Base-by-base conservation (phyloP, 768 basidiomycete genomes). In the Sporobolomyces roseus region DNA sequence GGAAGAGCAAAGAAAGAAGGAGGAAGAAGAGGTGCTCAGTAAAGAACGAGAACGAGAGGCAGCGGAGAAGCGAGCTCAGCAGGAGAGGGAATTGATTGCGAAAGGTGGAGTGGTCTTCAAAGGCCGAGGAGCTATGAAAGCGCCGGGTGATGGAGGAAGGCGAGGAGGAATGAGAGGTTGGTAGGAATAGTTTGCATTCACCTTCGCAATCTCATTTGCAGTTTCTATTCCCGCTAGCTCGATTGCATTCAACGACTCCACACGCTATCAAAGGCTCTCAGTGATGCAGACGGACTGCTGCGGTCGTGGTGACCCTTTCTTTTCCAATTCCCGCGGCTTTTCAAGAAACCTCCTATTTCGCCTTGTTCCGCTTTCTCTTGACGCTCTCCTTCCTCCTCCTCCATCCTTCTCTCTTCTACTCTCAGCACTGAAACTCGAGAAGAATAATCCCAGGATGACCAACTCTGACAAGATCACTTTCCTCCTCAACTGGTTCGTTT, bases 21-120 rank as follows among this genome's bases (percentile, higher is more conserved):
- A 64, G 49, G 70, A 60, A 75, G 88, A 90, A 70, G 88, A 87
- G 73, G 83, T 83, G 1, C 80, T 86, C 86, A 87, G 29, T 16
- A 63, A 65, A 52, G 63, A 65, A 46, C 86, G 88, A 75, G 88
- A 88, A 77, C 81, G 81, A 17, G 85, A 86, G 72, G 80, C 87
- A 50, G 62, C 84, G 0, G 84, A 82, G 70, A 30, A 41, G 53
- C 52, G 56, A 52, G 63, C 43, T 30, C 45, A 67, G 43, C 41
- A 43, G 30, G 65, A 70, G 66, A 54, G 65, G 33, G 64, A 72
- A 54, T 3, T 27, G 33, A 53, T 66, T 30, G 46, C 50, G 60
- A 53, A 45, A 19, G 56, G 59, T 0, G 74, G 64, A 12, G 55
- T 72, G 33, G 54, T 68, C 10, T 72, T 72, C 48, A 74, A 74